Evolutionary conservation across 192 early-diverging fungal species (phyloP).

Genomic region (Dispira simplex): DNA sequence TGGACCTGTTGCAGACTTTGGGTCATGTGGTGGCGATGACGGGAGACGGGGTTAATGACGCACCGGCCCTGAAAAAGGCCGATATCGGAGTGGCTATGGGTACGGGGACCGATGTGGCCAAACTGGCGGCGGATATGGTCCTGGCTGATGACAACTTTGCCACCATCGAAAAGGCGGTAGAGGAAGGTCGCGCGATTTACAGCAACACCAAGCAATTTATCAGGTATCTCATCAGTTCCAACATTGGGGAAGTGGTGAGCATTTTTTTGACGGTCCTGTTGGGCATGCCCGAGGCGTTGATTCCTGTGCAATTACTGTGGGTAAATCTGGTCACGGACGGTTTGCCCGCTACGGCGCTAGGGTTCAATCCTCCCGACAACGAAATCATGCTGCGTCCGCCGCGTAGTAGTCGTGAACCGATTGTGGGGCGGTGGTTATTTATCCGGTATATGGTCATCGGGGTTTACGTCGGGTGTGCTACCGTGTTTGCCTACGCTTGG

Average conservation of each 20-base stretch:
- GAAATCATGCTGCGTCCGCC: conserved; percentile 92
- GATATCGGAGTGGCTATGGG: conserved; percentile 99
- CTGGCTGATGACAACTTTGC: conserved; percentile 98
- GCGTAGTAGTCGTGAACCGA: conserved; percentile 66
- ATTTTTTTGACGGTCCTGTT: conserved; percentile 96
- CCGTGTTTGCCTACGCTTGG: conserved; percentile 96
- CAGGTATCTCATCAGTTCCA: conserved; percentile 93
- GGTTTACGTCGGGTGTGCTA: conserved; percentile 81
- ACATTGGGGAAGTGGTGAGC: conserved; percentile 96
- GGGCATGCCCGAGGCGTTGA: conserved; percentile 93
- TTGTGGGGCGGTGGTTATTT: conserved; percentile 91
- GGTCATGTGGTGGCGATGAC: conserved; percentile 50
- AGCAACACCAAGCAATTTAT: conserved; percentile 99
- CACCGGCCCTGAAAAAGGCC: conserved; percentile 92
- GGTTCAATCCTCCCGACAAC: conserved; percentile 93
- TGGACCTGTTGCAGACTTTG: conserved; percentile 70
- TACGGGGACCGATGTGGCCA: conserved; percentile 94
- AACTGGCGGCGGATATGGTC: conserved; percentile 96
- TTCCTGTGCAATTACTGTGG: conserved; percentile 97
- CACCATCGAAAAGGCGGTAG: conserved; percentile 92
- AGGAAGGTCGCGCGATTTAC: conserved; percentile 96
- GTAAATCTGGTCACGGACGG: conserved; percentile 98
- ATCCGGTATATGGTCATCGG: conserved; percentile 89
- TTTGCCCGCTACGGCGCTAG: conserved; percentile 92
- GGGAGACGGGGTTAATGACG: conserved; percentile 99